phyloP scores from a whole-genome alignment of 805 yeast species.

The Hanseniaspora jakobsenii region DNA sequence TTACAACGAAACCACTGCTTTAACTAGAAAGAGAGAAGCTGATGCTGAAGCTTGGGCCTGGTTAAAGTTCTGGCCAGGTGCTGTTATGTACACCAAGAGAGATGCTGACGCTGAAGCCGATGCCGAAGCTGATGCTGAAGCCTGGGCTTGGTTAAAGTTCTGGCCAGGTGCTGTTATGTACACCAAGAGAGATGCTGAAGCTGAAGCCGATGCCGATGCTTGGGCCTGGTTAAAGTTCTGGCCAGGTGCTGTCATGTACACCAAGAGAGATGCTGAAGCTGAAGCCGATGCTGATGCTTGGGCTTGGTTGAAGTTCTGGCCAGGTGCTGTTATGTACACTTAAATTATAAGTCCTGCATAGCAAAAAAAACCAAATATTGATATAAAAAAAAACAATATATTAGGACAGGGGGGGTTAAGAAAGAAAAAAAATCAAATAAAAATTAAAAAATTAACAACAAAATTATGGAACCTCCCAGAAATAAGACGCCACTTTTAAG shows the following conservation, averaged over 20 bases:
- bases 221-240: constrained; percentile 25
- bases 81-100: constrained; percentile 22
- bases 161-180: constrained; percentile 23
- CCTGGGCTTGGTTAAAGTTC: constrained; percentile 25
- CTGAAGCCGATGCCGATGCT: constrained; percentile 24
- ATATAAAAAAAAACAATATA: background rate
- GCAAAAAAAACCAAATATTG: background rate
- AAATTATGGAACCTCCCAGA: too few relatives aligned
- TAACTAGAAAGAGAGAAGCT: constrained; percentile 16
- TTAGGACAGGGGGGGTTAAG: too few relatives aligned
- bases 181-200: constrained; percentile 17
- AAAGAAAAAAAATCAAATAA: too few relatives aligned
- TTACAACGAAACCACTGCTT: constrained; percentile 10
- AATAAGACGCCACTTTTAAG: too few relatives aligned
- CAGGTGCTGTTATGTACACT: constrained; percentile 24
- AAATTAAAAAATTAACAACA: too few relatives aligned
- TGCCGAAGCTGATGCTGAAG: constrained; percentile 22
- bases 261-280: constrained; percentile 20
- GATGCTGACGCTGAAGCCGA: constrained; percentile 20
- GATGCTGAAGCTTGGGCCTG: constrained; percentile 18
- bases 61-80: constrained; percentile 21
- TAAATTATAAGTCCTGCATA: background rate
- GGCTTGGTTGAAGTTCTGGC: constrained; percentile 23
- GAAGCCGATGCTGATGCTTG: constrained; percentile 24
- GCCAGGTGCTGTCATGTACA: constrained; percentile 24